Conservation (phyloP, 2,329 filamentous ascomycete genomes). For the Aureobasidium sp. region DNA sequence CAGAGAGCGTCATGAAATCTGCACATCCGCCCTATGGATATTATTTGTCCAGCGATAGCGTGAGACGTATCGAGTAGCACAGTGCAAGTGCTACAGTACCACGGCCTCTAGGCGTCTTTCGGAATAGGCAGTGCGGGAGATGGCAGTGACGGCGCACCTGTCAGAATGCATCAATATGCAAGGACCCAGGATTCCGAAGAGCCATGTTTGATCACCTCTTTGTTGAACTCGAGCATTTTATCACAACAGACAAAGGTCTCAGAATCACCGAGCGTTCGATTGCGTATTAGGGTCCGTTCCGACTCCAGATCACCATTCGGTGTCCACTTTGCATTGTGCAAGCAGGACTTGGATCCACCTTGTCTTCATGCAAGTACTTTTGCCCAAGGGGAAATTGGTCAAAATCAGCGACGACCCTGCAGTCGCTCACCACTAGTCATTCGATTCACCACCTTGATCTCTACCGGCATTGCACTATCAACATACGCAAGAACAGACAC, state of each 20-base stretch:
- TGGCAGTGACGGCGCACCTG: constrained; percentile 8
- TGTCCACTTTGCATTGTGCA: not conserved
- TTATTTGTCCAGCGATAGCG: not conserved
- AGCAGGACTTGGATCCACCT: not conserved
- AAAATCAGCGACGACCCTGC: constrained; percentile 4
- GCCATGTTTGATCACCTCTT: not conserved
- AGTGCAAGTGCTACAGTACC: constrained; percentile 9
- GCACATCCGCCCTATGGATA: constrained; percentile 2
- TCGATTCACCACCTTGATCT: not conserved
- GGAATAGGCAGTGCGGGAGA: constrained; percentile 8
- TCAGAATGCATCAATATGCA: constrained; percentile 5
- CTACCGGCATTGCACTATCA: not conserved
- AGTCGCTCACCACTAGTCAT: not conserved
- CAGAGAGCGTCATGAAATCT: not conserved
- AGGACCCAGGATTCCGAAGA: not conserved
- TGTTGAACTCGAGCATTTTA: not conserved
- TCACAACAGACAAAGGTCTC: not conserved
- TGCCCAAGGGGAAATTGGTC: not conserved
- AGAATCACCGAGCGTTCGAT: not conserved
- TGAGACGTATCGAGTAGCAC: not conserved
- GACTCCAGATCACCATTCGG: not conserved
- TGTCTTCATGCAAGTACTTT: not conserved
- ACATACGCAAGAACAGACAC: not conserved
- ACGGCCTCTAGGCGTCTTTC: constrained; percentile 2
- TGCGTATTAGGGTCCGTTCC: not conserved